Percentiles rank a stretch among this genome's conserved stretches.
Evolutionary conservation across 371 early-diverging fungal species (phyloP).

Genomic region (Blakeslea trispora): DNA sequence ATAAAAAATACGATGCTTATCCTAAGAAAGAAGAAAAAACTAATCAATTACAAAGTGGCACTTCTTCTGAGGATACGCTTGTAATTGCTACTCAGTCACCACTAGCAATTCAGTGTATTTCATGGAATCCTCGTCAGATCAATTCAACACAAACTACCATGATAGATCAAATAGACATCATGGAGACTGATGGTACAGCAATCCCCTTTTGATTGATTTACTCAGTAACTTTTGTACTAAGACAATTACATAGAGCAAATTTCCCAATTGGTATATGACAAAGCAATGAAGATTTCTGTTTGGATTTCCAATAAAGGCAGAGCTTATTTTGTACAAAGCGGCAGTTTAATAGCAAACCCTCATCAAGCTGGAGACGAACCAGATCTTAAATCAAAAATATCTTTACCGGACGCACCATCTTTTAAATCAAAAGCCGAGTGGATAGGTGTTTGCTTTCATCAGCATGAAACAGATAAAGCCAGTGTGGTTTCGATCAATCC

Average conservation of each 20-base stretch:
- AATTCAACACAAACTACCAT: conserved; percentile 45
- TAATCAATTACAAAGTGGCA: conserved; percentile 26
- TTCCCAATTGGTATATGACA: conserved; percentile 28
- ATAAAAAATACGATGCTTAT: no score
- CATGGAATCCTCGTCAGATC: conserved; percentile 52
- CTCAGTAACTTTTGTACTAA: not conserved
- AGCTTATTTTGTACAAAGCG: conserved; percentile 43
- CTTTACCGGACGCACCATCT: conserved; percentile 28
- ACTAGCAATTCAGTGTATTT: conserved; percentile 48
- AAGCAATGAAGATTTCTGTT: conserved; percentile 40
- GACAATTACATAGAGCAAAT: conserved; percentile 29
- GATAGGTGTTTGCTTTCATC: conserved; percentile 46
- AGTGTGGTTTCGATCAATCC: conserved; percentile 47
- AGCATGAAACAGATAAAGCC: conserved; percentile 22
- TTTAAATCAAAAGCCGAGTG: conserved; percentile 37
- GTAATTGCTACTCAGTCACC: conserved; percentile 49
- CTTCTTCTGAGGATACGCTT: conserved; percentile 45
- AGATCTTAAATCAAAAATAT: conserved; percentile 1
- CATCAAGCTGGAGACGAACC: conserved; percentile 10
- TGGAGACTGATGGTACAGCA: conserved; percentile 23
- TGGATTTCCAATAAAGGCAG: conserved; percentile 47
- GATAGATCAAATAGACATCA: conserved; percentile 26
- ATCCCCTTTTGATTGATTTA: no score
- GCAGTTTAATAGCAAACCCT: not conserved
- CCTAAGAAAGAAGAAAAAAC: no score